Evolutionary conservation across 2,329 filamentous ascomycete genomes (phyloP).

Genomic region (Verticillium nubilum): DNA sequence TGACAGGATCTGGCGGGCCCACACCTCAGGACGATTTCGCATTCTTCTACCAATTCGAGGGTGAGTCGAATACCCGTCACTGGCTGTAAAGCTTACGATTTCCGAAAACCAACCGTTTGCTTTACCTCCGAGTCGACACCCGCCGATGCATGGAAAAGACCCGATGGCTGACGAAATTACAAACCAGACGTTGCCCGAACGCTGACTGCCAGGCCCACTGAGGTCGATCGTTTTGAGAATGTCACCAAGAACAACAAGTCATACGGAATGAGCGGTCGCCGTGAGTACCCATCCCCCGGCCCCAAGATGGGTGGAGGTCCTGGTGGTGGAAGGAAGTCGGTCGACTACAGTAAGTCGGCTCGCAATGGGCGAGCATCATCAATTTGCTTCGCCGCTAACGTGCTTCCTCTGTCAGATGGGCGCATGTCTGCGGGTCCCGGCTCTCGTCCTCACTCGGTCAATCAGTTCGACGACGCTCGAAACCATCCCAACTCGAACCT

Average conservation of each 20-base stretch:
- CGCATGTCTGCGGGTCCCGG: constrained; percentile 58
- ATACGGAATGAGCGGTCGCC: constrained; percentile 67
- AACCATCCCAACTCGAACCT: constrained; percentile 71
- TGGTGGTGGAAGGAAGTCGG: constrained; percentile 18
- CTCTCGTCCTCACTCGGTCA: constrained; percentile 76
- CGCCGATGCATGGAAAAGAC: not conserved
- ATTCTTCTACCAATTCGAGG: constrained; percentile 84
- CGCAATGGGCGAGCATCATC: constrained; percentile 11
- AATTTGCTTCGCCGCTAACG: constrained; percentile 17
- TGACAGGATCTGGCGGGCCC: constrained; percentile 67
- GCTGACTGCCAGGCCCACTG: constrained; percentile 39
- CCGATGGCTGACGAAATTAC: constrained; percentile 6
- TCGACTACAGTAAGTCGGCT: constrained; percentile 20
- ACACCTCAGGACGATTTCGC: constrained; percentile 72
- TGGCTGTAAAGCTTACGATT: not conserved
- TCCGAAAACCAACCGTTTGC: too few relatives aligned
- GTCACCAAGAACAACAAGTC: constrained; percentile 95
- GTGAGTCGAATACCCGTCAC: constrained; percentile 48
- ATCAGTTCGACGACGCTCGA: constrained; percentile 72
- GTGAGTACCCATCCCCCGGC: constrained; percentile 69
- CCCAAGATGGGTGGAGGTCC: constrained; percentile 24
- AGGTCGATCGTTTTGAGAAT: constrained; percentile 95
- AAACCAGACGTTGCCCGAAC: constrained; percentile 11
- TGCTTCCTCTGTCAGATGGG: constrained; percentile 49
- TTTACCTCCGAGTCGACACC: not conserved